A percentile compares a stretch with the other conserved stretches of the same genome.
These are phyloP conservation scores for Sordaria brevicollis DNA, from an alignment of 495 filamentous ascomycete species.

Conservation along the genomic window DNA sequence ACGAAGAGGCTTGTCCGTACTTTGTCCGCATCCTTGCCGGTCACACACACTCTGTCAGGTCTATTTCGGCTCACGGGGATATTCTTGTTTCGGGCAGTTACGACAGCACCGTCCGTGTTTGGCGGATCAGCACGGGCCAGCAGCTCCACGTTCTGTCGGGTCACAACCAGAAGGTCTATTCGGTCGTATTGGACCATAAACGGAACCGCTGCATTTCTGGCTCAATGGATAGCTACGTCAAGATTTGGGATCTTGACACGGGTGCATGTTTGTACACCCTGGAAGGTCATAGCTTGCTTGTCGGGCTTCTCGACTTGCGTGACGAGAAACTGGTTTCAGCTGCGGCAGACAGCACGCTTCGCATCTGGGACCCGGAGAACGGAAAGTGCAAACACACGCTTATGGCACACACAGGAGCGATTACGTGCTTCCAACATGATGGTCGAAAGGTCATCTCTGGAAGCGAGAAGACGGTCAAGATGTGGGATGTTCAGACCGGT, in stretches of 20 bases:
- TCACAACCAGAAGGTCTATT: constrained; percentile 92
- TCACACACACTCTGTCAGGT: constrained; percentile 91
- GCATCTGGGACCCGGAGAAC: constrained; percentile 95
- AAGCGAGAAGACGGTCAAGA: constrained; percentile 90
- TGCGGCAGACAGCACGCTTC: constrained; percentile 85
- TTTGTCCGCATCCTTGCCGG: constrained; percentile 82
- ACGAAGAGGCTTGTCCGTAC: constrained; percentile 83
- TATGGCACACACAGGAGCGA: constrained; percentile 89
- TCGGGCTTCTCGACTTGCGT: constrained; percentile 80
- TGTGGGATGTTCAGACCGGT: constrained; percentile 93
- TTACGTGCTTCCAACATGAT: constrained; percentile 98
- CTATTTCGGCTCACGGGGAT: constrained; percentile 91
- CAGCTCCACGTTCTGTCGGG: constrained; percentile 79
- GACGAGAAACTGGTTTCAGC: constrained; percentile 87
- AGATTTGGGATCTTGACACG: constrained; percentile 95
- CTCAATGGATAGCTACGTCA: constrained; percentile 96
- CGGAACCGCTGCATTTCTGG: constrained; percentile 95
- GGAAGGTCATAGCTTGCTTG: constrained; percentile 88
- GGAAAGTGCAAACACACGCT: constrained; percentile 84
- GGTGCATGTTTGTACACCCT: constrained; percentile 79
- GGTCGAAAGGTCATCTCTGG: constrained; percentile 94
- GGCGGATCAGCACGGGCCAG: constrained; percentile 94
- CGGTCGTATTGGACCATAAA: constrained; percentile 86
- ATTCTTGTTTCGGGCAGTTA: constrained; percentile 99
- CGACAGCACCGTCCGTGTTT: constrained; percentile 90